Base-by-base conservation (phyloP, 1,284 basidiomycete species). In the Cutaneotrichosporon spelunceum region DNA sequence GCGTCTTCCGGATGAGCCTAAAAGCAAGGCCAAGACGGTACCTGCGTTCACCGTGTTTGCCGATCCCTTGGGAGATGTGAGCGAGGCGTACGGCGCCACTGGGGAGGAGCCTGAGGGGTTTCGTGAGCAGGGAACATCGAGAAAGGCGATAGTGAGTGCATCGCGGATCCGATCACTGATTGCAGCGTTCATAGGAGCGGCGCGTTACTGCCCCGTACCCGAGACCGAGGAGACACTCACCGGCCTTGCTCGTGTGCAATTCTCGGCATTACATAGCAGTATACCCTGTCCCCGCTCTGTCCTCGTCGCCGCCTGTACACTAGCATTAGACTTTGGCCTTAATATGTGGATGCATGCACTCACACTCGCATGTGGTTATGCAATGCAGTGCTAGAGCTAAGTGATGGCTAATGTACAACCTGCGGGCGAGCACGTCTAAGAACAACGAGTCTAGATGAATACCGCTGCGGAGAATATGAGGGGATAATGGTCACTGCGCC, bases 391-490 rank as follows among this genome's bases (percentile, higher is more conserved):
- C 26, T 42, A 19, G 39, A 19, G 39, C 39, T 42, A 19, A 13
- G 39, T 16, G 8, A 42, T 16, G 14, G 19, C 16, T 26, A n/a
- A 27, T 30, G 26, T 27, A 50, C 24, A 29, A n/a, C 48, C 10
- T 14, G 48, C 48, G 7, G 24, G 27, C 48, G 10, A 10, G 48
- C 14, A 27, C 48, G 48, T 23, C 53, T 42, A 39, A 16, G 7
- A 34, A 8, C 33, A 14, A 33, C 8, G 4, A 11, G 16, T 14
- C 9, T 62, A 72, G 11, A 78, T 65, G 53, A 77, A 79, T 24
- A 79, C 72, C 0, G 76, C 77, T 0, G 73, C 77, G 0, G 75
- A 62, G 58, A 79, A 79, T 50, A 79, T 77, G 1, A 77, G 75
- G 10, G 78, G 78, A 45, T 77, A 68, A 69, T 79, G 78, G 63